These are phyloP conservation scores for Botrytis byssoidea DNA, from an alignment of 2,329 filamentous ascomycete species.

Conservation along the genomic window DNA sequence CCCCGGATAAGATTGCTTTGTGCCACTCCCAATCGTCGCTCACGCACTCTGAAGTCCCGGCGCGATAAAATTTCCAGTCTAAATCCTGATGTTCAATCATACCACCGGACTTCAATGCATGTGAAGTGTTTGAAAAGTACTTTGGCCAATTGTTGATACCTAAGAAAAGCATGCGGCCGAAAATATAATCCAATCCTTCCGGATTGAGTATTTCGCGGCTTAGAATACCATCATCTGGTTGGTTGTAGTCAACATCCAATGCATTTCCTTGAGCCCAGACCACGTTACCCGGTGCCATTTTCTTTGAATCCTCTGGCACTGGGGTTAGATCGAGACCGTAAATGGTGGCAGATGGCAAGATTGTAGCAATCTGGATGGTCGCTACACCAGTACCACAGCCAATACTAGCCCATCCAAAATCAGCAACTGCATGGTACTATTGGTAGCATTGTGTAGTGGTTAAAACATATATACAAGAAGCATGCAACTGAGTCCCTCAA, in stretches of 20 bases:
- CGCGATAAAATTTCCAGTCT: conserved; percentile 21
- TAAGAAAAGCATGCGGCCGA: conserved; percentile 19
- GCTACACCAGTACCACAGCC: conserved; percentile 18
- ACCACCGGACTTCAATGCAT: conserved; percentile 8
- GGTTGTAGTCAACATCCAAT: conserved; percentile 1
- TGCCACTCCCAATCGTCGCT: conserved; percentile 18
- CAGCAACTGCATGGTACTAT: not conserved
- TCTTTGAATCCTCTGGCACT: not conserved
- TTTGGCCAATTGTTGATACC: conserved; percentile 13
- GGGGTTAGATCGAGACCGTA: conserved; percentile 17
- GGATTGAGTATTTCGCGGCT: conserved; percentile 14
- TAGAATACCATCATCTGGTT: not conserved
- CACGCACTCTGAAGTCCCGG: conserved; percentile 3
- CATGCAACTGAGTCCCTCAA: not conserved
- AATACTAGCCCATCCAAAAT: not conserved
- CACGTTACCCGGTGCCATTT: conserved; percentile 8
- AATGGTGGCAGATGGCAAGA: conserved; percentile 10
- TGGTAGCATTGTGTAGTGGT: not conserved
- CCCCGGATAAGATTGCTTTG: conserved; percentile 4
- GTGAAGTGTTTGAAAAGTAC: conserved; percentile 11
- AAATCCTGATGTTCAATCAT: conserved; percentile 21
- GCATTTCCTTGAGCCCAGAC: conserved; percentile 14
- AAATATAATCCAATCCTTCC: conserved; percentile 6
- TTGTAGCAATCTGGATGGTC: conserved; percentile 12
- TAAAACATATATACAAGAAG: not conserved